phyloP scores from a whole-genome alignment of 2,329 filamentous ascomycete species.

The Pezicula rhizophila region DNA sequence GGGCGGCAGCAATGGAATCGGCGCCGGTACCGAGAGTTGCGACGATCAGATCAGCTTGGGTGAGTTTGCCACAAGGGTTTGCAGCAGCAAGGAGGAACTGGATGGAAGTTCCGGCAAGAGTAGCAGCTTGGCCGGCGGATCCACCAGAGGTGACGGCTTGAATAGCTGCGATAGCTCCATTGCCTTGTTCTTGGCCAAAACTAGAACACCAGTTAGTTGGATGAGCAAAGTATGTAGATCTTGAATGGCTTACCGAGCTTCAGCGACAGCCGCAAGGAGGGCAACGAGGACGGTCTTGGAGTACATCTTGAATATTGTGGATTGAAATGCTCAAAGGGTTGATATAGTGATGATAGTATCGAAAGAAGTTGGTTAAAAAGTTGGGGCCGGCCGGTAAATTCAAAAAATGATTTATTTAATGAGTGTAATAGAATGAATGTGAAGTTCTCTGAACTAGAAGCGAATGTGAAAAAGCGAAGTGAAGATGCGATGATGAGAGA shows the following conservation, averaged over 20 bases:
- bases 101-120: constrained; percentile 56
- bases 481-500: not conserved
- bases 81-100: constrained; percentile 57
- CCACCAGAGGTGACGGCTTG: constrained; percentile 48
- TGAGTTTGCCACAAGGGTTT: constrained; percentile 62
- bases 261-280: constrained; percentile 18
- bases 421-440: constrained; percentile 1
- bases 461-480: not conserved
- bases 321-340: constrained; percentile 3
- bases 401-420: not conserved
- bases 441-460: constrained; percentile 1
- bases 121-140: constrained; percentile 52
- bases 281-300: constrained; percentile 19
- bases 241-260: constrained; percentile 23
- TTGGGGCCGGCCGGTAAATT: constrained; percentile 13
- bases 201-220: constrained; percentile 22
- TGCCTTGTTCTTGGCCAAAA: constrained; percentile 56
- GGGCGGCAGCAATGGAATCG: constrained; percentile 55
- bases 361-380: constrained; percentile 10
- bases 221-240: not conserved
- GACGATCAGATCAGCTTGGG: constrained; percentile 59
- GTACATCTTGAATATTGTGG: constrained; percentile 16
- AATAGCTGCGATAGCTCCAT: constrained; percentile 46
- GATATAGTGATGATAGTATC: constrained; percentile 7
- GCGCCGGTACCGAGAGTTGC: constrained; percentile 51